Conservation (phyloP, 441 rosid species). For the Erodium texanum region DNA sequence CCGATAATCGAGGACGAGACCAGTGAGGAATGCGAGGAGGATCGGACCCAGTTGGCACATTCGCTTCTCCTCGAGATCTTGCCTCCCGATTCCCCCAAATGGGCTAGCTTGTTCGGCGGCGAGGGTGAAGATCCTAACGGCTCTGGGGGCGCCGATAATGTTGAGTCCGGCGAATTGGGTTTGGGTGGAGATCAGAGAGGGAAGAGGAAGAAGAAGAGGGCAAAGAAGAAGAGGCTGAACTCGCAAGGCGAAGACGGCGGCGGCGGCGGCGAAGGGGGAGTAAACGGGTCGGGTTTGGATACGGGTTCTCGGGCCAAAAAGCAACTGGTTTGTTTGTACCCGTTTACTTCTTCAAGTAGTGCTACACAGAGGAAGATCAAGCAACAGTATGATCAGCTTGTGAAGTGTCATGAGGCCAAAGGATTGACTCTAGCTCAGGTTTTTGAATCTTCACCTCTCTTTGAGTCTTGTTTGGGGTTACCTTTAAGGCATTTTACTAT, state of each 20-base stretch:
- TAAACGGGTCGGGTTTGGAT: constrained; percentile 23
- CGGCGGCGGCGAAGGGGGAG: background rate
- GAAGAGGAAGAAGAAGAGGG: background rate
- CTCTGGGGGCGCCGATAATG: background rate
- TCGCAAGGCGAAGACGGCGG: no score
- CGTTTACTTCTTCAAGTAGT: constrained; percentile 70
- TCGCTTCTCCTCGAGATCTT: constrained; percentile 53
- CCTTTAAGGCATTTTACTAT: background rate
- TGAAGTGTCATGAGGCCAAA: constrained; percentile 49
- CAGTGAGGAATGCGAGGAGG: no score
- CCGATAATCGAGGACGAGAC: background rate
- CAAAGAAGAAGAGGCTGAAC: constrained; percentile 6
- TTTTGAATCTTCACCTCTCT: background rate
- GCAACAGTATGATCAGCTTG: constrained; percentile 73
- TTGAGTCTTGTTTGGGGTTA: background rate
- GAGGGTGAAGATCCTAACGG: no score
- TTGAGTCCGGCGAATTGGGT: background rate
- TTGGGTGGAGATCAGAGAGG: background rate
- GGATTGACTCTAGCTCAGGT: constrained; percentile 80
- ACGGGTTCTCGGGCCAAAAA: constrained; percentile 32
- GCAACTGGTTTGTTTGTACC: constrained; percentile 64
- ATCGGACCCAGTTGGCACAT: constrained; percentile 13
- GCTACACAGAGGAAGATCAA: constrained; percentile 92
- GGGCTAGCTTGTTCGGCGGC: constrained; percentile 14
- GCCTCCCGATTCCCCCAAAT: constrained; percentile 36